Evolutionary conservation across 163 green algal genomes (phyloP).

Genomic region (Scenedesmus sp.): DNA sequence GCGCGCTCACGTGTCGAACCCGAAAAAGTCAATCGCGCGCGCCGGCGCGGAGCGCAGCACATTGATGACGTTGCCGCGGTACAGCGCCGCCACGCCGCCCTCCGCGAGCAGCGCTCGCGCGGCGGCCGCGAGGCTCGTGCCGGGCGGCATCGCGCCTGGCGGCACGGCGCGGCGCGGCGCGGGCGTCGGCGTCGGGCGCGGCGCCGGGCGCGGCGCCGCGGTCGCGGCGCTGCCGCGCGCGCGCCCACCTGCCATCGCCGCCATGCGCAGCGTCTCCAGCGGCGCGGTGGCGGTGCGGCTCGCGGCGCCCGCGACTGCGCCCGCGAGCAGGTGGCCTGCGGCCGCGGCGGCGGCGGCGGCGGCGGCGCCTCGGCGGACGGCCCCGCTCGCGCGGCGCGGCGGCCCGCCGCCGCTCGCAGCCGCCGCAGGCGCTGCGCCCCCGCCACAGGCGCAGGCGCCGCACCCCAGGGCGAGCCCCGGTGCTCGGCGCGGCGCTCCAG

Average conservation of each 20-base stretch:
- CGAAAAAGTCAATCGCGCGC: slow-evolving; percentile 91
- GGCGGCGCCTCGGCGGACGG: background rate
- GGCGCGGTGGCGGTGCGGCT: slow-evolving; percentile 83
- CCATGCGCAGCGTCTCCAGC: slow-evolving; percentile 82
- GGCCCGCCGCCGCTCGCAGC: background rate
- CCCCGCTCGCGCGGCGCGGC: background rate
- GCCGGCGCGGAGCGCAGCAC: slow-evolving; percentile 78
- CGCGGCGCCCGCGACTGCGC: slow-evolving; percentile 75
- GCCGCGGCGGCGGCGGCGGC: slow-evolving; percentile 16
- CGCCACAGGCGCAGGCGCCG: background rate
- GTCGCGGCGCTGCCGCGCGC: no score
- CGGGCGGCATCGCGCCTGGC: slow-evolving; percentile 27
- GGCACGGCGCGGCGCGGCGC: no score
- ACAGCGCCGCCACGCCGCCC: slow-evolving; percentile 72
- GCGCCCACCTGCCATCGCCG: slow-evolving; percentile 69
- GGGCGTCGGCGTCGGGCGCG: no score
- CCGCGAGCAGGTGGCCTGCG: slow-evolving; percentile 72
- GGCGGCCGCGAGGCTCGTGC: slow-evolving; percentile 37
- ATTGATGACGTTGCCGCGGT: slow-evolving; percentile 84
- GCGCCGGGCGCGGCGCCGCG: no score
- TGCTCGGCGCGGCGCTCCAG: background rate
- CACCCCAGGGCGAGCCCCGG: slow-evolving; percentile 53
- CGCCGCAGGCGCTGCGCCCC: background rate
- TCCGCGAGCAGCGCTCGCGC: slow-evolving; percentile 43
- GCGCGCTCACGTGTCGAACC: slow-evolving; percentile 70